Evolutionary conservation across 208 protist species (phyloP).

Genomic region (Lotmaria passim): DNA sequence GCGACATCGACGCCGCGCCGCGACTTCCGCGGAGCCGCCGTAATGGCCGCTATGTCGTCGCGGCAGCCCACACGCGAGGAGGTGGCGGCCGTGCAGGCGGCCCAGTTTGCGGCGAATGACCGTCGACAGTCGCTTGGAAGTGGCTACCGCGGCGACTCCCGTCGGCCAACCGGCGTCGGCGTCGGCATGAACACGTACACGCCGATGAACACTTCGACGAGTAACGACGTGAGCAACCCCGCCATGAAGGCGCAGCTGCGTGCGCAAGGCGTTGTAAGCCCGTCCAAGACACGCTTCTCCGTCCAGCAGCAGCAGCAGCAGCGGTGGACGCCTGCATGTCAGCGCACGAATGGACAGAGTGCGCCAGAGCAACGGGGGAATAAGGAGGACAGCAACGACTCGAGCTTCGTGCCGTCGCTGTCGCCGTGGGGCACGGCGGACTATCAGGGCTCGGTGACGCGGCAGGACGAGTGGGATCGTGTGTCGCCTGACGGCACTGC

Average conservation of each 20-base stretch:
- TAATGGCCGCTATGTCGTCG: conserved; percentile 3
- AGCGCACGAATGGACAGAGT: neutral
- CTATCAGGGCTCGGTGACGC: conserved; percentile 6
- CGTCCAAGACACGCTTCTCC: neutral
- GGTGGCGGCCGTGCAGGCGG: conserved; percentile 4
- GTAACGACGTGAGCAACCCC: conserved; percentile 13
- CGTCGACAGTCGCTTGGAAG: neutral
- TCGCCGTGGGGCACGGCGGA: conserved; percentile 16
- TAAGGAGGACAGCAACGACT: neutral
- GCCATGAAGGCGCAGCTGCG: neutral
- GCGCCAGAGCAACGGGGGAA: neutral
- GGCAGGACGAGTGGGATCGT: neutral
- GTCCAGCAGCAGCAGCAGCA: neutral
- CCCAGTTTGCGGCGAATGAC: neutral
- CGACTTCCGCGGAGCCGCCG: neutral
- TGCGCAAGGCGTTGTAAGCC: neutral
- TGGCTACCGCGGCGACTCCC: neutral
- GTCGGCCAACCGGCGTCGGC: neutral
- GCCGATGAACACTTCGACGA: neutral
- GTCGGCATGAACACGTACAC: neutral
- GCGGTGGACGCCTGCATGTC: conserved; percentile 6
- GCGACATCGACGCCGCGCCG: conserved; percentile 4
- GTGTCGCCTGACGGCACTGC: neutral
- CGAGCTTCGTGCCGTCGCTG: neutral
- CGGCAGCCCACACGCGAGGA: conserved; percentile 11